Conservation (phyloP, 2,329 filamentous ascomycete genomes). For the Trichoderma sp. region DNA sequence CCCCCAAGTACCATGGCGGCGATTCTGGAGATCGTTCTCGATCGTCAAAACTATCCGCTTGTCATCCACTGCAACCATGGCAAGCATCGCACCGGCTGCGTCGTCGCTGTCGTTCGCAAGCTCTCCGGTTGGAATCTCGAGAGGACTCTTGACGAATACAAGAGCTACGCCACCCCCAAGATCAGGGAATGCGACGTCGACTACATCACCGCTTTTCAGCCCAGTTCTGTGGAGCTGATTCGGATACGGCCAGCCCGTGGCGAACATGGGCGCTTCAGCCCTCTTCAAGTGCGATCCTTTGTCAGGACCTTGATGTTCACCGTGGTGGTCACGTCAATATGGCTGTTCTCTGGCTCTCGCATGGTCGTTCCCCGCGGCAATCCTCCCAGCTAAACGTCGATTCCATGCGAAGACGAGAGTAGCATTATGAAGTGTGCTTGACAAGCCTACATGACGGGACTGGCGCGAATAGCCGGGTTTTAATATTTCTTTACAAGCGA, state of each 20-base stretch:
- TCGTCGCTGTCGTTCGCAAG: conserved; percentile 78
- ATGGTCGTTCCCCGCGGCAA: conserved; percentile 34
- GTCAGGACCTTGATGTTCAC: conserved; percentile 49
- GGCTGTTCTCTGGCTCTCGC: conserved; percentile 45
- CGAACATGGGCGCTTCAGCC: conserved; percentile 29
- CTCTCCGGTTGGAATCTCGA: conserved; percentile 67
- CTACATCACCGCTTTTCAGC: conserved; percentile 58
- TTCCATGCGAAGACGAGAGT: background rate
- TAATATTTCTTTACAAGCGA: background rate
- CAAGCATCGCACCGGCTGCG: conserved; percentile 89
- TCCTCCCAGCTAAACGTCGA: conserved; percentile 27
- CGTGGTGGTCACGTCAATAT: conserved; percentile 47
- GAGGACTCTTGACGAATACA: conserved; percentile 72
- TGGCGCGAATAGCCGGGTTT: no score
- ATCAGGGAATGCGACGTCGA: conserved; percentile 61
- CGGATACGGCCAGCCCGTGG: background rate
- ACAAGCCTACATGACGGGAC: background rate
- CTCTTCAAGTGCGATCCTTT: conserved; percentile 43
- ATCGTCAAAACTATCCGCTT: conserved; percentile 74
- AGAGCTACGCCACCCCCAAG: conserved; percentile 63
- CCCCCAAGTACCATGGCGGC: conserved; percentile 67
- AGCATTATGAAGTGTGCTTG: background rate
- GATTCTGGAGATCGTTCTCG: conserved; percentile 71
- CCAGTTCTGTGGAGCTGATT: conserved; percentile 40
- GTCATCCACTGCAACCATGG: conserved; percentile 94